phyloP scores from a whole-genome alignment of 345 rosid species.

The Clausena lansium region DNA sequence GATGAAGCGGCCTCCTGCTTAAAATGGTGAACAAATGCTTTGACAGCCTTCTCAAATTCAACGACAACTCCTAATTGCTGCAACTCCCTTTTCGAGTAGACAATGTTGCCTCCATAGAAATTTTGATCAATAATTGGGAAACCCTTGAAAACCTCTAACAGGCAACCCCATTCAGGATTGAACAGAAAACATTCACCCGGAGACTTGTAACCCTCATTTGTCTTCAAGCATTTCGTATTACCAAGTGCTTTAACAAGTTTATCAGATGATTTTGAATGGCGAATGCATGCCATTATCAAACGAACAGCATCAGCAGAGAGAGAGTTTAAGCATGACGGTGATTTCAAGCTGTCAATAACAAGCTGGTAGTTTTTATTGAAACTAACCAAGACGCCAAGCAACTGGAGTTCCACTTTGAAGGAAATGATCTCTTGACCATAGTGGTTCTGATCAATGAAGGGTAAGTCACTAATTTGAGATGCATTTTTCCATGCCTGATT shows the following conservation, averaged over 20 bases:
- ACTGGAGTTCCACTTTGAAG: conserved; percentile 47
- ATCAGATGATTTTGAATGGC: neutral
- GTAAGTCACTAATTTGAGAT: conserved; percentile 44
- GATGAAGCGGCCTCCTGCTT: conserved; percentile 32
- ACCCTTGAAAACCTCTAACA: conserved; percentile 45
- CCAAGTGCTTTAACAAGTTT: conserved; percentile 26
- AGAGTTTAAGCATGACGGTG: conserved; percentile 5
- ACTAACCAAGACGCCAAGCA: conserved; percentile 55
- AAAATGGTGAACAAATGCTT: conserved; percentile 33
- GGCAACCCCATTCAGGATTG: conserved; percentile 55
- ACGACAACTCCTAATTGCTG: conserved; percentile 45
- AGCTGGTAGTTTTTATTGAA: conserved; percentile 32
- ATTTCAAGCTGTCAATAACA: conserved; percentile 41
- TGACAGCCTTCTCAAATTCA: conserved; percentile 45
- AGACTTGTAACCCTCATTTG: conserved; percentile 42
- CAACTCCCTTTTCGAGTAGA: conserved; percentile 35
- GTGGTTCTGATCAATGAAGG: conserved; percentile 40
- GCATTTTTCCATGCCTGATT: conserved; percentile 53
- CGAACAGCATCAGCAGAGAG: conserved; percentile 43
- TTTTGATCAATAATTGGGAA: conserved; percentile 41
- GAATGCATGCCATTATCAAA: conserved; percentile 44
- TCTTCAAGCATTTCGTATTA: conserved; percentile 43
- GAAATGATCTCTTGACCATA: conserved; percentile 37
- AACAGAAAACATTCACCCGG: conserved; percentile 54
- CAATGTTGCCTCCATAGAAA: conserved; percentile 39